phyloP scores from a whole-genome alignment of 2,329 filamentous ascomycete species.

The Fusarium avenaceum region DNA sequence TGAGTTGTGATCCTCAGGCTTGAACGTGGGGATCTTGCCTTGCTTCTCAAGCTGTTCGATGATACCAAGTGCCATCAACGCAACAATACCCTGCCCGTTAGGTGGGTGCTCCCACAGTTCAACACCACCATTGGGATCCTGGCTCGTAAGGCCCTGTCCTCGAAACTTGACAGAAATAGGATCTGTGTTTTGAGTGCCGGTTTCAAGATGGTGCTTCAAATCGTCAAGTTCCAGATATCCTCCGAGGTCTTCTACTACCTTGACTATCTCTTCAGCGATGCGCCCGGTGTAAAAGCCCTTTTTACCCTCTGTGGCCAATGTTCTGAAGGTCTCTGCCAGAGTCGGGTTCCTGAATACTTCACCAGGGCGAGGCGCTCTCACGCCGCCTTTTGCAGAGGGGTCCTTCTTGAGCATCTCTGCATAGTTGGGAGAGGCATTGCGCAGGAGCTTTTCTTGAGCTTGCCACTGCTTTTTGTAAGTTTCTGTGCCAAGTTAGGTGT shows the following conservation, averaged over 20 bases:
- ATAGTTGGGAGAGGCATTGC: conserved; percentile 84
- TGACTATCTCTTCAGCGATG: conserved; percentile 84
- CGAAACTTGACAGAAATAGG: conserved; percentile 86
- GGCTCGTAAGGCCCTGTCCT: conserved; percentile 66
- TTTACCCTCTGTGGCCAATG: conserved; percentile 84
- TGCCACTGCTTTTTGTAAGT: conserved; percentile 73
- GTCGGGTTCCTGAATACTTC: conserved; percentile 91
- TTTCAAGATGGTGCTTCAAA: conserved; percentile 77
- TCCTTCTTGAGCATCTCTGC: conserved; percentile 89
- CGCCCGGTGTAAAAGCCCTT: conserved; percentile 90
- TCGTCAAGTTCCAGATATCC: conserved; percentile 85
- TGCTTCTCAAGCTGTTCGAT: conserved; percentile 85
- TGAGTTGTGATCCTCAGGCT: conserved; percentile 81
- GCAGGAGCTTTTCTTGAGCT: conserved; percentile 71
- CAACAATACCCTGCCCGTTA: conserved; percentile 95
- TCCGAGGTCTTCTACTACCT: conserved; percentile 80
- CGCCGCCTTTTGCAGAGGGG: conserved; percentile 74
- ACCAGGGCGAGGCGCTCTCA: conserved; percentile 80
- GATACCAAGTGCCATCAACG: conserved; percentile 93
- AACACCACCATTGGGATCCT: conserved; percentile 64
- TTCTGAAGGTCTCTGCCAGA: conserved; percentile 83
- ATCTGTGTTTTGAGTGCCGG: conserved; percentile 81
- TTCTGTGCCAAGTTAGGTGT: fast-evolving
- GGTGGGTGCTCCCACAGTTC: conserved; percentile 97
- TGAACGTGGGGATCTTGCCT: conserved; percentile 80